Evolutionary conservation across 768 basidiomycete genomes (phyloP), one percentile per base, ranked within the genome.

Genomic region (Suillus spraguei): DNA sequence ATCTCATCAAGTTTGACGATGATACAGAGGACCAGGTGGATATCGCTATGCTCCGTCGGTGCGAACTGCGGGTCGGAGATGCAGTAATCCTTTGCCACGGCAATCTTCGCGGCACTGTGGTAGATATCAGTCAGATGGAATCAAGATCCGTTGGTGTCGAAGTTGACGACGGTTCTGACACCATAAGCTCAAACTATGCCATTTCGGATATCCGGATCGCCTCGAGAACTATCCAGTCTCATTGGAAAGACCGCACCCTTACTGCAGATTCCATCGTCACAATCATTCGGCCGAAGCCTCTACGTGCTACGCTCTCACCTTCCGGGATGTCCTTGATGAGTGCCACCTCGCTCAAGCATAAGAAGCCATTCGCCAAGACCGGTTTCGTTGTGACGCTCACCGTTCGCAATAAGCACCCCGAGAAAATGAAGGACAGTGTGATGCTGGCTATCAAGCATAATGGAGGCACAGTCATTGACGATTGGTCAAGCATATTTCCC

Each of bases 1-100:
- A 85, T 72, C 59, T 68, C 33, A 72, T 94, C 67, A 75, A 77
- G n/a, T 94, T 92, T 70, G 91, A 93, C 68, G 92, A 94, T 69
- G 75, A 70, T 3, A 82, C 81, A 2, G 72, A 81, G 22, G 82
- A 77, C 22, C 70, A 70, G 2, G 78, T 92, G 42, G 80, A 77
- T 35, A 66, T 85, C 17, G 78, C 81, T 28, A 78, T 86, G 42
- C 78, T 94, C 70, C 85, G 91, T 36, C 70, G 69, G 7, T 81
- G 80, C 67, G 76, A 82, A 39, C 73, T 90, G 36, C 73, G 72
- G 35, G 71, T 76, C 7, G 88, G 85, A 10, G 92, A 94, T 69
- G 76, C 83, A 59, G 85, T 91, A 38, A 75, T 84, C 44, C 49
- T 81, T 44, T 68, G 67, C 10, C 68, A 75, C 38, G 71, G 70